Percentiles rank a stretch among this genome's conserved stretches.
These are phyloP conservation scores for Ogataea dorogensis DNA, from an alignment of 805 yeast species.

Conservation along the genomic window DNA sequence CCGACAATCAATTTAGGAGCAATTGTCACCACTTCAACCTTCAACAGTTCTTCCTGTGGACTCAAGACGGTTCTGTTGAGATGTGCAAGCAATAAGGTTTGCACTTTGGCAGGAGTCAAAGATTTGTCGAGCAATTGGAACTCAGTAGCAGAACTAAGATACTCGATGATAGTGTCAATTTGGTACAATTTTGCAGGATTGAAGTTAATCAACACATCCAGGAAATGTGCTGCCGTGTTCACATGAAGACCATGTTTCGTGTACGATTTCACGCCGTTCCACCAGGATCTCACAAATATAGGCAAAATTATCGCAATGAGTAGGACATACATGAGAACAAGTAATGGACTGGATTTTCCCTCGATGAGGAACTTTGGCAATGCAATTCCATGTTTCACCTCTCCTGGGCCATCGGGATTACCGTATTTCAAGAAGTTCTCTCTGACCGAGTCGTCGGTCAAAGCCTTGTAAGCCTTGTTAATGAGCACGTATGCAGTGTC, in stretches of 20 bases:
- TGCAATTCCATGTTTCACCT: slow-evolving; percentile 88
- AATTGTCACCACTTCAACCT: slow-evolving; percentile 57
- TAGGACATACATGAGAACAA: slow-evolving; percentile 60
- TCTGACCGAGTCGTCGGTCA: slow-evolving; percentile 84
- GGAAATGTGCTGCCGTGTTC: slow-evolving; percentile 76
- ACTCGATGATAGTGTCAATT: slow-evolving; percentile 52
- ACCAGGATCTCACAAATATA: slow-evolving; percentile 79
- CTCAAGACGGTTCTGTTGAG: slow-evolving; percentile 47
- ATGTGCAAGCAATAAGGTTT: slow-evolving; percentile 53
- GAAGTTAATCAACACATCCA: slow-evolving; percentile 68
- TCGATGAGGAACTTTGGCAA: slow-evolving; percentile 89
- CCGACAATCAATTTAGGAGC: slow-evolving; percentile 68
- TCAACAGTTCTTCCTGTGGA: slow-evolving; percentile 39
- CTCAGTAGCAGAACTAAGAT: slow-evolving; percentile 69
- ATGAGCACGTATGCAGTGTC: slow-evolving; percentile 80
- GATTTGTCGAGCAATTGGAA: slow-evolving; percentile 43
- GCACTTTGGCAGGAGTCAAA: slow-evolving; percentile 46
- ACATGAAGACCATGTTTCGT: slow-evolving; percentile 83
- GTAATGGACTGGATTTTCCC: slow-evolving; percentile 66
- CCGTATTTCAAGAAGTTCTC: slow-evolving; percentile 86
- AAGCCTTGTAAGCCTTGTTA: slow-evolving; percentile 89
- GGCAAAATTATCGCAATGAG: slow-evolving; percentile 82
- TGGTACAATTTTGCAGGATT: slow-evolving; percentile 68
- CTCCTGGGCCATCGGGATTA: slow-evolving; percentile 98
- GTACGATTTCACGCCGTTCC: slow-evolving; percentile 76